Conservation (phyloP, 2,329 filamentous ascomycete species). For the Leptographium flavum region DNA sequence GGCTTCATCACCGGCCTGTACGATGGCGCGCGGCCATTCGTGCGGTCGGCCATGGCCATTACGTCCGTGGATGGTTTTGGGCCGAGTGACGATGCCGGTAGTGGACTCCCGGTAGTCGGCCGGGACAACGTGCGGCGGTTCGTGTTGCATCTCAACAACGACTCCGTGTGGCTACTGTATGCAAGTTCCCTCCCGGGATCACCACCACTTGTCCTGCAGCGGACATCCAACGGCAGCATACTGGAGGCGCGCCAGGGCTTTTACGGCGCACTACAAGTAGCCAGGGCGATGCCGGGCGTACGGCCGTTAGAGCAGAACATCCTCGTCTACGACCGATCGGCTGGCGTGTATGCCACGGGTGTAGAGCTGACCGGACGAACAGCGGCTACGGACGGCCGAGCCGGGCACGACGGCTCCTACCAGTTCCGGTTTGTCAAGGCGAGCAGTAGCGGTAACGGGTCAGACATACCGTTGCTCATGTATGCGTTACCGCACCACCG, state of each 20-base stretch:
- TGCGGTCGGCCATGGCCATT: slow-evolving; percentile 46
- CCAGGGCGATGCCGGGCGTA: slow-evolving; percentile 60
- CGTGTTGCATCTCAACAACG: slow-evolving; percentile 56
- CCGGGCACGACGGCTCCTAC: slow-evolving; percentile 53
- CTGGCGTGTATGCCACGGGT: slow-evolving; percentile 58
- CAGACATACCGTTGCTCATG: slow-evolving; percentile 48
- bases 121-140: slow-evolving; percentile 51
- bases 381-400: slow-evolving; percentile 14
- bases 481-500: slow-evolving; percentile 81
- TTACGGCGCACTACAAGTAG: slow-evolving; percentile 66
- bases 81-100: slow-evolving; percentile 20
- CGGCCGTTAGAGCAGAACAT: slow-evolving; percentile 13
- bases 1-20: slow-evolving; percentile 72
- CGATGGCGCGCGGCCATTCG: slow-evolving; percentile 50
- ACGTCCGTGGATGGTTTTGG: not conserved
- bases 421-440: slow-evolving; percentile 56
- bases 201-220: slow-evolving; percentile 48
- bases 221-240: slow-evolving; percentile 46
- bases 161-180: slow-evolving; percentile 68
- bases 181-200: slow-evolving; percentile 42
- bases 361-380: slow-evolving; percentile 44
- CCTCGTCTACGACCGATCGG: slow-evolving; percentile 54
- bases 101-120: not conserved
- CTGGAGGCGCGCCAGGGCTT: slow-evolving; percentile 55
- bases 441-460: slow-evolving; percentile 14